These are phyloP conservation scores for Nothopassalora personata DNA, from an alignment of 2,329 filamentous ascomycete genomes.

Conservation along the genomic window DNA sequence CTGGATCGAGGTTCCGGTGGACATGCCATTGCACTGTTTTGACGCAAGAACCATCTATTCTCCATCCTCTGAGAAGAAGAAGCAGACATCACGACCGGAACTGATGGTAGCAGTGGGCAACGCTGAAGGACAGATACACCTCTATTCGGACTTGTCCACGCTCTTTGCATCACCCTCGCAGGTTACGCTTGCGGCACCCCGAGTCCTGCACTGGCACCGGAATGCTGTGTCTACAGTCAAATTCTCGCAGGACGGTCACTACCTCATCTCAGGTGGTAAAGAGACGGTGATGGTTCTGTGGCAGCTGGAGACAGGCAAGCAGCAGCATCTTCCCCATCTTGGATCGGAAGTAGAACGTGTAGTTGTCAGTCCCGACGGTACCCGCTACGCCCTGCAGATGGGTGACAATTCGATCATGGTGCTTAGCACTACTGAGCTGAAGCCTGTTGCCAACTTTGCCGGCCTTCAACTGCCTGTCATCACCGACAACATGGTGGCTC, in stretches of 20 bases:
- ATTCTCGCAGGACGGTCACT: constrained; percentile 94
- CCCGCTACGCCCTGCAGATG: constrained; percentile 76
- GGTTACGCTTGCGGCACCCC: constrained; percentile 42
- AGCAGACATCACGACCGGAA: constrained; percentile 33
- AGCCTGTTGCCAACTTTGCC: constrained; percentile 75
- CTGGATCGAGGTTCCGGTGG: constrained; percentile 52
- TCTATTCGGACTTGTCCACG: constrained; percentile 55
- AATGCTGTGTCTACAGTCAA: constrained; percentile 76
- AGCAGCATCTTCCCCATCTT: constrained; percentile 83
- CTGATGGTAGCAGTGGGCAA: constrained; percentile 77
- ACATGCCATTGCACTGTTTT: constrained; percentile 61
- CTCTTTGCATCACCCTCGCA: constrained; percentile 22
- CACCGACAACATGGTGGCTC: constrained; percentile 6
- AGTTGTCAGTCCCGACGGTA: constrained; percentile 70
- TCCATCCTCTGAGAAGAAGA: constrained; percentile 27
- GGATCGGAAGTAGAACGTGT: constrained; percentile 79
- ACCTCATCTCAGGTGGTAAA: constrained; percentile 85
- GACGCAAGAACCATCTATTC: constrained; percentile 49
- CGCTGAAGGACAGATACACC: constrained; percentile 66
- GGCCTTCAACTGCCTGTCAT: constrained; percentile 60
- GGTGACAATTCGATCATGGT: constrained; percentile 91
- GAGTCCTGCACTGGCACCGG: constrained; percentile 86
- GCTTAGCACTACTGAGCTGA: constrained; percentile 81
- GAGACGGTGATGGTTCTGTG: constrained; percentile 87
- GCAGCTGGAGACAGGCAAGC: constrained; percentile 83